Evolutionary conservation across 1,139 yeast genomes (phyloP).

Genomic region (Diutina ranongensis): DNA sequence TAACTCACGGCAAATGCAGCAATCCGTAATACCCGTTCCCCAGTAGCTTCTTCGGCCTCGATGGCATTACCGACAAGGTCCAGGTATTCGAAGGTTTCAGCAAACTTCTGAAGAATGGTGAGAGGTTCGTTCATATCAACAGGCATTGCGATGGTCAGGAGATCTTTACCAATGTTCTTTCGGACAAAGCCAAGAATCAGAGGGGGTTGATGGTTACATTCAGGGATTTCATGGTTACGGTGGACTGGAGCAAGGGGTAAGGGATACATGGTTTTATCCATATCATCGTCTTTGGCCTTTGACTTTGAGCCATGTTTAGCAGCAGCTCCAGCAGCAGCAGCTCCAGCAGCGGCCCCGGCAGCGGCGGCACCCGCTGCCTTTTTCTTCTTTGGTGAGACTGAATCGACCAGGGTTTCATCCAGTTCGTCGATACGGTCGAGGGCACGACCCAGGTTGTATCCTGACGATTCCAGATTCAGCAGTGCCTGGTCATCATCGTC

Average conservation of each 20-base stretch:
- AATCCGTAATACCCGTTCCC: conserved; percentile 54
- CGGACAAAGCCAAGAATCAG: conserved; percentile 68
- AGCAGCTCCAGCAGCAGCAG: neutral
- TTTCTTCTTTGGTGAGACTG: neutral
- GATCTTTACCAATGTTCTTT: conserved; percentile 86
- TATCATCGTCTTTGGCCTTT: neutral
- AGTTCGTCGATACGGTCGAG: conserved; percentile 1
- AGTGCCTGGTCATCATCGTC: conserved; percentile 6
- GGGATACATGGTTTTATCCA: conserved; percentile 45
- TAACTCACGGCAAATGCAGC: conserved; percentile 78
- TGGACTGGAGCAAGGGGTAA: conserved; percentile 40
- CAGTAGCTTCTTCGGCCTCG: conserved; percentile 26
- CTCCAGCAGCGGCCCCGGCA: neutral
- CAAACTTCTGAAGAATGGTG: conserved; percentile 63
- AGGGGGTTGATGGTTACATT: conserved; percentile 63
- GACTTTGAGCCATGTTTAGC: neutral
- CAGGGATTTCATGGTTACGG: conserved; percentile 52
- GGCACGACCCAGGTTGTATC: neutral
- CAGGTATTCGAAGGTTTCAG: conserved; percentile 73
- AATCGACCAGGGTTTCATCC: neutral
- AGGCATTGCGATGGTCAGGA: conserved; percentile 84
- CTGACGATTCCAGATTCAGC: conserved; percentile 1
- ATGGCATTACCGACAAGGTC: conserved; percentile 54
- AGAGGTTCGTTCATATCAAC: conserved; percentile 90
- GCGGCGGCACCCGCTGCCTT: neutral